Evolutionary conservation across 805 yeast genomes (phyloP), one percentile per base, ranked within the genome.

Genomic region (Blastobotrys robertii): DNA sequence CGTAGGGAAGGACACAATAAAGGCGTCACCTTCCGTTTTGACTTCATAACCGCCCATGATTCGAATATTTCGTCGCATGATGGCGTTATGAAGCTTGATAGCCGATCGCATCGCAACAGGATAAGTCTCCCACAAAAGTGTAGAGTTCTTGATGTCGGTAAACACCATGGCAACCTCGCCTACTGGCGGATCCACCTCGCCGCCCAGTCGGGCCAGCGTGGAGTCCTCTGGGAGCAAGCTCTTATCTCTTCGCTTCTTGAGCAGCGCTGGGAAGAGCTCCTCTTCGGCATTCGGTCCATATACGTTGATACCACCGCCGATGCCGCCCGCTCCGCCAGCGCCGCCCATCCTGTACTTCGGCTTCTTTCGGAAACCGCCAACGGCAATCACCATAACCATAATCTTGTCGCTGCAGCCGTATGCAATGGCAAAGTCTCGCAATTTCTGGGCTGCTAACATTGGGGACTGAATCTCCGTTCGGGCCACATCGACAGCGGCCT

Each of bases 21-120:
- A 92, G 0, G 98, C 95, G 70, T 92, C 99, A 58, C 99, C 99
- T 76, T 92, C 99, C 1, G 97, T 92, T 60, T 92, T 92, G 22
- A 92, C 98, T 61, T 92, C 99, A 59, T 92, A 92, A 2, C 98
- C 99, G 30, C 97, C 97, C 57, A 84, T 85, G 38, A 88, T 80
- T 52, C 96, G 74, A 49, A 92, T 66, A 52, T 86, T 94, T 39
- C 97, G 75, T 57, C 99, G 77, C 98, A 92, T 92, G 28, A 92
- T 76, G 15, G 84, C 76, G 58, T 92, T 92, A 63, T 92, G 99
- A 3, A 85, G 82, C 63, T 87, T 86, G 57, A 92, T 92, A 0
- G 98, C 97, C 2, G 95, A 81, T 60, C 97, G 71, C 99, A 92
- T 92, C 0, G 96, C 94, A 41, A 77, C 76, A 2, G 97, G 95